A percentile compares a stretch with the other conserved stretches of the same genome.
Evolutionary conservation across 331 rosid species (phyloP).

Genomic region (Acacia pycnantha): DNA sequence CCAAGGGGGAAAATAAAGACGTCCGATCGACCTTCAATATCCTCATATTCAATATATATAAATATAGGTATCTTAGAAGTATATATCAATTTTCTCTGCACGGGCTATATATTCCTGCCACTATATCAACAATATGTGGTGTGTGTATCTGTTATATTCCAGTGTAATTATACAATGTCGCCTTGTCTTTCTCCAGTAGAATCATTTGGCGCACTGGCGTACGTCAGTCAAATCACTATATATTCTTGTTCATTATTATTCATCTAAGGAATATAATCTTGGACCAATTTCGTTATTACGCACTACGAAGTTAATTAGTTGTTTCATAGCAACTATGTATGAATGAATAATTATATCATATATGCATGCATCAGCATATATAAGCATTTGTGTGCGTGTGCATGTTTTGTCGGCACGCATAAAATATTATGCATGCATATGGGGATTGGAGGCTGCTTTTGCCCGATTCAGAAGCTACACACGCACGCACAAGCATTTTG

Average conservation of each 20-base stretch:
- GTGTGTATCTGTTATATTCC: slow-evolving; percentile 7
- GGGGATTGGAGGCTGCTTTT: too few species aligned
- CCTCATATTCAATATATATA: neutral
- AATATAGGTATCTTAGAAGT: neutral
- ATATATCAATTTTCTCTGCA: neutral
- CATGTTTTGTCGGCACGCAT: neutral
- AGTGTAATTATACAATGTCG: neutral
- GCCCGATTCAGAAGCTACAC: neutral
- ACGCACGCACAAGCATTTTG: neutral
- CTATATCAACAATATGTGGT: neutral
- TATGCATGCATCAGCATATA: neutral
- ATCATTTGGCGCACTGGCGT: slow-evolving; percentile 37
- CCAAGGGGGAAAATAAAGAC: neutral
- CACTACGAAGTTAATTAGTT: neutral
- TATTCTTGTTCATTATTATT: neutral
- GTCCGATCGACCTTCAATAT: neutral
- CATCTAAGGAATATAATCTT: neutral
- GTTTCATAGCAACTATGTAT: neutral
- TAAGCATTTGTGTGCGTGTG: neutral
- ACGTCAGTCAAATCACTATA: slow-evolving; percentile 22
- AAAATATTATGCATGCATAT: neutral
- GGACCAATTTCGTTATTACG: neutral
- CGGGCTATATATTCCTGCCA: slow-evolving; percentile 14
- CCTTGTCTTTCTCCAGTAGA: slow-evolving; percentile 20
- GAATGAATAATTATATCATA: neutral